phyloP scores from a whole-genome alignment of 495 filamentous ascomycete genomes.

The Cryomyces antarcticus region DNA sequence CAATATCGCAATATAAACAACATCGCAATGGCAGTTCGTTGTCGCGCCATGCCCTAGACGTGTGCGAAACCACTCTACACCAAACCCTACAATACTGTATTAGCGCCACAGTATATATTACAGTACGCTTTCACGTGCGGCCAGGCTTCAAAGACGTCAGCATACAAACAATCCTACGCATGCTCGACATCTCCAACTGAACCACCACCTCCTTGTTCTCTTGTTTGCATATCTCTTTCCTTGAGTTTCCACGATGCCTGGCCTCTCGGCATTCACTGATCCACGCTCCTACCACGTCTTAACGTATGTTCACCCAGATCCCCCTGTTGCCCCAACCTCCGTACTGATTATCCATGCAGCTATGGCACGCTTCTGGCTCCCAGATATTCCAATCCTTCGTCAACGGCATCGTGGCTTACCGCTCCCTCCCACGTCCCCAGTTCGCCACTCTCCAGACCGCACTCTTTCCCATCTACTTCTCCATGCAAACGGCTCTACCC shows the following conservation, averaged over 20 bases:
- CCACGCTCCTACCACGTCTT: constrained; percentile 60
- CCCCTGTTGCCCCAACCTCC: neutral
- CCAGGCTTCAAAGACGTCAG: too few relatives aligned
- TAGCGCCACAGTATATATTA: too few relatives aligned
- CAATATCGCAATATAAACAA: too few relatives aligned
- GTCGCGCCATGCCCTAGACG: too few relatives aligned
- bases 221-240: too few relatives aligned
- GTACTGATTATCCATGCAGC: constrained; percentile 23
- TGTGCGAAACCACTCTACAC: too few relatives aligned
- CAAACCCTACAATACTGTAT: too few relatives aligned
- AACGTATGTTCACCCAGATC: constrained; percentile 27
- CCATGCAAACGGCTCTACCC: constrained; percentile 55
- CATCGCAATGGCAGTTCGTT: too few relatives aligned
- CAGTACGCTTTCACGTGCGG: too few relatives aligned
- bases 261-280: constrained; percentile 27
- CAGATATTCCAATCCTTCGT: constrained; percentile 79
- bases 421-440: constrained; percentile 51
- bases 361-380: constrained; percentile 60
- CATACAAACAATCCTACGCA: too few relatives aligned
- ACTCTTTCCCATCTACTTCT: constrained; percentile 76
- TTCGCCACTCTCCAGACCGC: constrained; percentile 60
- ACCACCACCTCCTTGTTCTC: too few relatives aligned
- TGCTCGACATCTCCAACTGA: too few relatives aligned
- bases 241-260: constrained; percentile 18
- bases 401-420: constrained; percentile 52